A percentile compares a stretch with the other conserved stretches of the same genome.
Evolutionary conservation across 2,329 filamentous ascomycete species (phyloP).

Genomic region (Bipolaris bicolor): DNA sequence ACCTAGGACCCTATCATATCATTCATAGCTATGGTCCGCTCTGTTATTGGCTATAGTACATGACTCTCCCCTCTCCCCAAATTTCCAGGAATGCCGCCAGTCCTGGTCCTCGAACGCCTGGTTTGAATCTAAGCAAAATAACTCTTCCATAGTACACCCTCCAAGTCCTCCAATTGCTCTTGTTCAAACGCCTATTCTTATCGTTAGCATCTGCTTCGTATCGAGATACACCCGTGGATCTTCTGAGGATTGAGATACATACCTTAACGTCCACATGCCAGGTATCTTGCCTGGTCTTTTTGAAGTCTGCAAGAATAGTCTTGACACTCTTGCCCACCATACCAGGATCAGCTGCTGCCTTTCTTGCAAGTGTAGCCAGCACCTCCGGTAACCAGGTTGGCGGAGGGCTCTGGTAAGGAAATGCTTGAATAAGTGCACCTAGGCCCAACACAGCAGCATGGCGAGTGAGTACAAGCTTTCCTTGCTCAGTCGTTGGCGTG

Average conservation of each 20-base stretch:
- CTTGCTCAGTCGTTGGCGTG: slow-evolving; percentile 73
- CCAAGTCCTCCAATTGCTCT: slow-evolving; percentile 92
- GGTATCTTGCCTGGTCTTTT: slow-evolving; percentile 98
- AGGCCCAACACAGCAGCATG: slow-evolving; percentile 92
- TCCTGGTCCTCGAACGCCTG: background rate
- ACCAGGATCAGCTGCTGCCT: slow-evolving; percentile 85
- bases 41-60: slow-evolving; percentile 18
- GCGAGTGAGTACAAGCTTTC: slow-evolving; percentile 77
- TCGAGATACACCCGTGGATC: background rate
- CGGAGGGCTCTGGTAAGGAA: slow-evolving; percentile 93
- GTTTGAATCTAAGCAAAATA: slow-evolving; percentile 76
- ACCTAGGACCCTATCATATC: slow-evolving; percentile 12
- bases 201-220: slow-evolving; percentile 6
- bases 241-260: slow-evolving; percentile 39
- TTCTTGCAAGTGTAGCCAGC: slow-evolving; percentile 80
- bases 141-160: slow-evolving; percentile 98
- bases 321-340: slow-evolving; percentile 97
- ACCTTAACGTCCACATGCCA: slow-evolving; percentile 99
- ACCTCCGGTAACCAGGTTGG: slow-evolving; percentile 94
- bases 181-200: slow-evolving; percentile 72
- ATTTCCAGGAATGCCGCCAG: background rate
- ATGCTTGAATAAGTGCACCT: slow-evolving; percentile 90
- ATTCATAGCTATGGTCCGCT: background rate
- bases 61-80: background rate
- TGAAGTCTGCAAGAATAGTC: slow-evolving; percentile 92